Evolutionary conservation across 148 eudicot species (phyloP).

Genomic region (Drosera capensis): DNA sequence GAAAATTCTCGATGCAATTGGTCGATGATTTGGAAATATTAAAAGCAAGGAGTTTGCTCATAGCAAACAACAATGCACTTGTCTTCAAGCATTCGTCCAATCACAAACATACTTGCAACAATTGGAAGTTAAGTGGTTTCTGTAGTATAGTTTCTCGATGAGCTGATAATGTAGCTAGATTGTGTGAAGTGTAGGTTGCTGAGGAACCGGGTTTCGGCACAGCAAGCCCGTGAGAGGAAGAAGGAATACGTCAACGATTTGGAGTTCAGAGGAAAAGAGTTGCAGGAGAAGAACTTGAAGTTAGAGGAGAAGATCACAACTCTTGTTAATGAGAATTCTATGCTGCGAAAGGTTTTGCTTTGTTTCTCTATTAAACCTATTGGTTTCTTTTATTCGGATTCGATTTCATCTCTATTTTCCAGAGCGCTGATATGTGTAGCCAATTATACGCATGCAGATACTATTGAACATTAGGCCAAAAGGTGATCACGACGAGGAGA

Average conservation of each 20-base stretch:
- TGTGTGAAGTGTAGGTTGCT: constrained; percentile 22
- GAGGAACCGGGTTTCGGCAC: constrained; percentile 33
- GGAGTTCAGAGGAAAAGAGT: constrained; percentile 20
- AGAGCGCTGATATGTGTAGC: not conserved
- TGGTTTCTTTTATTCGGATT: not conserved
- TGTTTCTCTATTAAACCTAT: not conserved
- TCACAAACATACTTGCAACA: too few relatives aligned
- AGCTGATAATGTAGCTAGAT: too few relatives aligned
- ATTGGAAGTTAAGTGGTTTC: too few relatives aligned
- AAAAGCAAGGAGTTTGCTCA: too few relatives aligned
- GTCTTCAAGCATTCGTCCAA: too few relatives aligned
- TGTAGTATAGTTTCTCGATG: too few relatives aligned
- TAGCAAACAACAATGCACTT: too few relatives aligned
- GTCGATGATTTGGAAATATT: too few relatives aligned
- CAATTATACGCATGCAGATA: constrained; percentile 6
- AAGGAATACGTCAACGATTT: constrained; percentile 29
- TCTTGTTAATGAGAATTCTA: constrained; percentile 21
- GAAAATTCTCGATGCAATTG: too few relatives aligned
- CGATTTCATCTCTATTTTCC: not conserved
- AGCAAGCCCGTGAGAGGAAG: constrained; percentile 31
- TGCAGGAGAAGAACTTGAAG: constrained; percentile 14
- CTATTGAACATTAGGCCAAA: constrained; percentile 21
- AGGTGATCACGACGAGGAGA: constrained; percentile 10
- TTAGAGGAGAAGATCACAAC: constrained; percentile 23
- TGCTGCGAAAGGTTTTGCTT: constrained; percentile 21